Percentiles rank a stretch among this genome's conserved stretches.
These are phyloP conservation scores for Leccinum obscurum DNA, from an alignment of 768 basidiomycete genomes.

Conservation along the genomic window DNA sequence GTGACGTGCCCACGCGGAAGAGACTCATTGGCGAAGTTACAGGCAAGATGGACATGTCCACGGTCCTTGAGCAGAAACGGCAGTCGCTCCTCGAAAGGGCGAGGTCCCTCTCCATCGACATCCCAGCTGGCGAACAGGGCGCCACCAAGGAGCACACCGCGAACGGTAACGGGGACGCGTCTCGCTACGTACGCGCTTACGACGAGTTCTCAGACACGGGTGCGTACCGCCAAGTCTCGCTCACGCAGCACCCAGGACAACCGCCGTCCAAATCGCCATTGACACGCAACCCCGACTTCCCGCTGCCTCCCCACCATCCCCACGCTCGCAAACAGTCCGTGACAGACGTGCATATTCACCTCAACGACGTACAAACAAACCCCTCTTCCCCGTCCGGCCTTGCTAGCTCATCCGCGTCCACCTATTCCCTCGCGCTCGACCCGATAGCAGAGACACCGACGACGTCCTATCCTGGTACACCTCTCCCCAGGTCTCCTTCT, in stretches of 20 bases:
- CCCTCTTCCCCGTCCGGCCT: constrained; percentile 24
- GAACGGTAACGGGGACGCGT: constrained; percentile 11
- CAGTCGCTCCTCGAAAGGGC: constrained; percentile 52
- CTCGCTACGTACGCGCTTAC: constrained; percentile 34
- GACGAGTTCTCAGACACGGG: constrained; percentile 28
- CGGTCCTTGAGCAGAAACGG: constrained; percentile 52
- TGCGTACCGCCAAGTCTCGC: constrained; percentile 8
- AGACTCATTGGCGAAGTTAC: constrained; percentile 53
- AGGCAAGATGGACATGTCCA: constrained; percentile 42
- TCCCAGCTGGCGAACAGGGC: constrained; percentile 50
- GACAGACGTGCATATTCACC: constrained; percentile 47
- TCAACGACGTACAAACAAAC: constrained; percentile 30
- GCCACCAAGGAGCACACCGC: neutral
- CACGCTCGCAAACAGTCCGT: constrained; percentile 78
- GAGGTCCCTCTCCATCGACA: constrained; percentile 63
- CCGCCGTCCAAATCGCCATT: constrained; percentile 30
- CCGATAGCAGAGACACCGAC: constrained; percentile 47
- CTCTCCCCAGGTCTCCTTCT: constrained; percentile 30
- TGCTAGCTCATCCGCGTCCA: constrained; percentile 43
- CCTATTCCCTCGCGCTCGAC: constrained; percentile 49
- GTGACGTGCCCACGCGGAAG: constrained; percentile 43
- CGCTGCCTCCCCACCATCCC: constrained; percentile 62
- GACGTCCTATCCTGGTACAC: constrained; percentile 38
- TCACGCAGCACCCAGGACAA: constrained; percentile 11
- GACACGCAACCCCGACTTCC: constrained; percentile 50